Base-by-base conservation (phyloP, 768 basidiomycete genomes). In the Panellus pusillus region DNA sequence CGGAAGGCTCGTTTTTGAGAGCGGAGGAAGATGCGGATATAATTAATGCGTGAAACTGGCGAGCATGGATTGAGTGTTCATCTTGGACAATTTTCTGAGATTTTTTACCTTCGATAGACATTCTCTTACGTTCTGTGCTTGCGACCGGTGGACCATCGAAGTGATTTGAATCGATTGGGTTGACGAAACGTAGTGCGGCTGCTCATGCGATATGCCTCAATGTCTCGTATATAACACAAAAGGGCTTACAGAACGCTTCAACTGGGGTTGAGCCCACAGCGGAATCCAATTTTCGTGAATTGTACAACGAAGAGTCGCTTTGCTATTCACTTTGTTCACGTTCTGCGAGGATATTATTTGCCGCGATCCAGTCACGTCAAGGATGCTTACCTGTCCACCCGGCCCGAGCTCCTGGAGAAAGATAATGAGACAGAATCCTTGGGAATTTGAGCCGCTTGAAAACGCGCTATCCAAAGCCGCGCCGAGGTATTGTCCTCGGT, bases 301-400 rank as follows among this genome's bases (percentile, higher is more conserved):
- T 6, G 75, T 67, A 61, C 86, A 89, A 38, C 86, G 76, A 14
- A 87, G 61, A 0, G 82, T 85, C 0, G 81, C 87, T 65, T 92
- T 92, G 13, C 90, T 92, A 54, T 89, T 91, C n/a, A 92, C 80
- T 71, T 91, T 93, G 65, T 93, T 93, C 36, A 93, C 91, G 60
- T 93, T 90, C 89, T 92, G 61, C 13, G 11, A 32, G 6, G 15
- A 47, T 12, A 36, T 24, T 27, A 37, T 47, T n/a, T 29, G 20
- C 39, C 27, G 36, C 35, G 17, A 9, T 28, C 24, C 35, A 49
- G 28, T 28, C n/a, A 15, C 45, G 18, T 19, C 38, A 44, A 19
- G 37, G 8, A 41, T 14, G 17, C 27, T 36, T 44, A 89, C 90
- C 79, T 91, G 90, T 14, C 91, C 91, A 32, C 91, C 91, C 6